Conservation (phyloP, 192 early-diverging fungal genomes). For the Coemansia aciculifera region DNA sequence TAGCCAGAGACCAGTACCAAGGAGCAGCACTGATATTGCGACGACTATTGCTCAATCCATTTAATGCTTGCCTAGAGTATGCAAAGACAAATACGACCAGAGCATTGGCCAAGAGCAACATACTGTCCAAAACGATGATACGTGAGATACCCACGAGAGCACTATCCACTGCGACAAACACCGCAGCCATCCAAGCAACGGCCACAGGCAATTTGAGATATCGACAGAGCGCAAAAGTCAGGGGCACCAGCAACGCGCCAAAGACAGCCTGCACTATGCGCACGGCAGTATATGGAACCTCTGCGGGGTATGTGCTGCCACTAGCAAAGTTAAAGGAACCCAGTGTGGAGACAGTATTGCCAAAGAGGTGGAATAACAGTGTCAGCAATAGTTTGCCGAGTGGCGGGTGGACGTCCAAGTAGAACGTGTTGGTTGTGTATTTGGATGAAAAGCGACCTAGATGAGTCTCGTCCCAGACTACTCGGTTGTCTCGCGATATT, state of each 20-base stretch:
- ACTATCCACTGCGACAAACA: slow-evolving; percentile 74
- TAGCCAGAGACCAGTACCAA: slow-evolving; percentile 73
- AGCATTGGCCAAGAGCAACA: slow-evolving; percentile 83
- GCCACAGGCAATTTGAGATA: slow-evolving; percentile 6
- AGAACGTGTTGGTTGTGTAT: slow-evolving; percentile 88
- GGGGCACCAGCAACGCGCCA: slow-evolving; percentile 78
- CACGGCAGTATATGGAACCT: slow-evolving; percentile 82
- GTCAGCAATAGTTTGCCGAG: slow-evolving; percentile 74
- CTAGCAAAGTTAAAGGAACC: slow-evolving; percentile 79
- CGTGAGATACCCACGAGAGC: slow-evolving; percentile 66
- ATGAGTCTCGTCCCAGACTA: slow-evolving; percentile 92
- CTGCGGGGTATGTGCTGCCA: slow-evolving; percentile 72
- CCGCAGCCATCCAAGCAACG: slow-evolving; percentile 59
- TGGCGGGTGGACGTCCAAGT: slow-evolving; percentile 97
- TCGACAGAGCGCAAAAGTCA: slow-evolving; percentile 64
- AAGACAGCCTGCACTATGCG: slow-evolving; percentile 70
- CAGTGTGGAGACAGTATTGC: slow-evolving; percentile 61
- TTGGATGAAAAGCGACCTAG: slow-evolving; percentile 94
- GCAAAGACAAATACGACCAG: slow-evolving; percentile 61
- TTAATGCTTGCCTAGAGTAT: slow-evolving; percentile 63
- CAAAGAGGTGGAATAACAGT: slow-evolving; percentile 63
- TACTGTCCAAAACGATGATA: slow-evolving; percentile 91
- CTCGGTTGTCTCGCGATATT: slow-evolving; percentile 57
- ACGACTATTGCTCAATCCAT: neutral
- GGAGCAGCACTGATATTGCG: slow-evolving; percentile 52